Conservation (phyloP, 257 asterid genomes). For the Primulina tabacum region DNA sequence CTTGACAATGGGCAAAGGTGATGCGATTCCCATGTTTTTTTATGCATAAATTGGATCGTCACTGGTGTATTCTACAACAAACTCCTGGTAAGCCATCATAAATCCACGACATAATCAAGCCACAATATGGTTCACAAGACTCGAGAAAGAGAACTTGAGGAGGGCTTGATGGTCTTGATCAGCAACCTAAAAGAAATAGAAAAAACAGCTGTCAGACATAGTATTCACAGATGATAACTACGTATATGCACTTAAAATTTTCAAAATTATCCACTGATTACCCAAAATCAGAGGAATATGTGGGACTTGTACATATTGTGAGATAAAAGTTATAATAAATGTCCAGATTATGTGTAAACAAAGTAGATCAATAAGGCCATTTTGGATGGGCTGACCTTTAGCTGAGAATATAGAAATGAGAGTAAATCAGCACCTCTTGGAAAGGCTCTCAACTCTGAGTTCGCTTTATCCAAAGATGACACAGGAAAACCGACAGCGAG, state of each 20-base stretch:
- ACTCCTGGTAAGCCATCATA: slow-evolving; percentile 76
- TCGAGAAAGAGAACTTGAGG: slow-evolving; percentile 81
- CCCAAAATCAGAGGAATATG: slow-evolving; percentile 14
- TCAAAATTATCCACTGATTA: slow-evolving; percentile 12
- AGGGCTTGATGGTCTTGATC: slow-evolving; percentile 77
- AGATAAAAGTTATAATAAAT: not conserved
- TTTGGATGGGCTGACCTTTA: slow-evolving; percentile 59
- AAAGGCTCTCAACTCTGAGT: slow-evolving; percentile 50
- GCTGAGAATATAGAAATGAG: slow-evolving; percentile 71
- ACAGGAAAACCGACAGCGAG: slow-evolving; percentile 50
- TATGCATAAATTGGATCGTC: slow-evolving; percentile 33
- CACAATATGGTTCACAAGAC: slow-evolving; percentile 83
- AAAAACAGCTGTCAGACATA: slow-evolving; percentile 22
- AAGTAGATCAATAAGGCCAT: slow-evolving; percentile 5
- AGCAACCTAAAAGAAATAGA: slow-evolving; percentile 55
- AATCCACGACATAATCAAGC: slow-evolving; percentile 90
- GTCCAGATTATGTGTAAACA: slow-evolving; percentile 26
- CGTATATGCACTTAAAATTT: slow-evolving; percentile 13
- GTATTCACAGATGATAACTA: slow-evolving; percentile 11
- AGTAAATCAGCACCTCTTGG: slow-evolving; percentile 83
- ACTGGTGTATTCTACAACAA: slow-evolving; percentile 61
- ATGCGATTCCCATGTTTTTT: slow-evolving; percentile 36
- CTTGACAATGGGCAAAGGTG: slow-evolving; percentile 63
- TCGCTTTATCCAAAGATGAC: slow-evolving; percentile 58
- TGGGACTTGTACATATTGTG: not conserved